phyloP scores from a whole-genome alignment of 1,284 basidiomycete genomes.

The Cryptococcus sp. region DNA sequence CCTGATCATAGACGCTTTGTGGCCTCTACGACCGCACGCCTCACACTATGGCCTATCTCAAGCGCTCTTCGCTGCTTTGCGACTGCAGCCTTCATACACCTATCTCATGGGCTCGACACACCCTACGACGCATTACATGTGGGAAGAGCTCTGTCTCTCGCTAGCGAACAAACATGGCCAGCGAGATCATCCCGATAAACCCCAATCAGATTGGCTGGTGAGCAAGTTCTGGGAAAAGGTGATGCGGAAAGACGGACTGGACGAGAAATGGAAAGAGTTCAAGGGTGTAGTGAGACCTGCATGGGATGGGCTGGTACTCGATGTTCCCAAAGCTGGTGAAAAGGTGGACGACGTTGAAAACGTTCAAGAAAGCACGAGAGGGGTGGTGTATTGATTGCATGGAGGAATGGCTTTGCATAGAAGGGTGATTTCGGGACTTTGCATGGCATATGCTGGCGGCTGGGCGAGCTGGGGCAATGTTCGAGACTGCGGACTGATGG shows the following conservation, averaged over 20 bases:
- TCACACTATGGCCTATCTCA: constrained; percentile 50
- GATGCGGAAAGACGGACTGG: constrained; percentile 14
- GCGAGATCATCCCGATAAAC: constrained; percentile 31
- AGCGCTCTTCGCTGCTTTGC: constrained; percentile 42
- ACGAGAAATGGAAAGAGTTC: constrained; percentile 24
- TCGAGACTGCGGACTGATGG: not conserved
- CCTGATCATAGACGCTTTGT: constrained; percentile 52
- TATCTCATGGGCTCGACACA: constrained; percentile 51
- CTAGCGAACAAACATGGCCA: constrained; percentile 10
- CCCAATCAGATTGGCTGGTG: constrained; percentile 34
- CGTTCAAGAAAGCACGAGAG: constrained; percentile 12
- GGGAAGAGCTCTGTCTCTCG: constrained; percentile 45
- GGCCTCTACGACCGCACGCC: constrained; percentile 41
- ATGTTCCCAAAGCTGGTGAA: constrained; percentile 15
- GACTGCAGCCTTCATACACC: constrained; percentile 43
- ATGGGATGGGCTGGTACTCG: constrained; percentile 45
- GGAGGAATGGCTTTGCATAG: not conserved
- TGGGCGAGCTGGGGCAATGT: not conserved
- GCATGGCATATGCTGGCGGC: not conserved
- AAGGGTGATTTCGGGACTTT: not conserved
- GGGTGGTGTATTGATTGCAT: constrained; percentile 11
- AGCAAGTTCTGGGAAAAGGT: constrained; percentile 28
- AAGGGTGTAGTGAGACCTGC: constrained; percentile 40
- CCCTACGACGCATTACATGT: constrained; percentile 51
- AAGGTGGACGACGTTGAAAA: constrained; percentile 13